phyloP scores from a whole-genome alignment of 2,329 filamentous ascomycete species.

The Apiospora koreana region DNA sequence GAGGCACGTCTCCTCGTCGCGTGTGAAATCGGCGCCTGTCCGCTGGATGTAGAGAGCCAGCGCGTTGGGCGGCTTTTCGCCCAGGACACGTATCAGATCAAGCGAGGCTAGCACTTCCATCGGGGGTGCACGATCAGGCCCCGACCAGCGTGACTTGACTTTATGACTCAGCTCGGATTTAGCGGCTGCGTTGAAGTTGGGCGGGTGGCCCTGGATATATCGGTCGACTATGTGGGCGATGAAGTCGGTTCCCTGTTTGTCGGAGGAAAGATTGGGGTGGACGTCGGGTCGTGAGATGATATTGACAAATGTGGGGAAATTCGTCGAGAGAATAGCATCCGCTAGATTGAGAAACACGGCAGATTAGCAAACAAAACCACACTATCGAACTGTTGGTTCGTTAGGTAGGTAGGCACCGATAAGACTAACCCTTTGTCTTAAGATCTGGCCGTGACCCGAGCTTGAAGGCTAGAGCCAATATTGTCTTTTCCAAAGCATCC shows the following conservation, averaged over 20 bases:
- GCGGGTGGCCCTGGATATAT: slow-evolving; percentile 83
- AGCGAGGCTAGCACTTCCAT: slow-evolving; percentile 70
- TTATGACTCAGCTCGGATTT: slow-evolving; percentile 70
- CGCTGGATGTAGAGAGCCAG: slow-evolving; percentile 71
- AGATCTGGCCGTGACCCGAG: slow-evolving; percentile 77
- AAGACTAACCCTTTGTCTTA: slow-evolving; percentile 77
- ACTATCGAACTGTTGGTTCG: not conserved
- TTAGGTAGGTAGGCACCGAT: slow-evolving; percentile 16
- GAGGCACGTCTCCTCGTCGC: slow-evolving; percentile 68
- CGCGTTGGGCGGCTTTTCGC: slow-evolving; percentile 55
- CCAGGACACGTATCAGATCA: slow-evolving; percentile 67
- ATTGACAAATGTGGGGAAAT: slow-evolving; percentile 75
- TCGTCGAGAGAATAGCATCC: slow-evolving; percentile 84
- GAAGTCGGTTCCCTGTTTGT: slow-evolving; percentile 46
- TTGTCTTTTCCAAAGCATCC: slow-evolving; percentile 83
- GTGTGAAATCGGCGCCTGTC: slow-evolving; percentile 73
- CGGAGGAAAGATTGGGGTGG: slow-evolving; percentile 64
- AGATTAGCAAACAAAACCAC: slow-evolving; percentile 8
- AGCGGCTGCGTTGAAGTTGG: slow-evolving; percentile 77
- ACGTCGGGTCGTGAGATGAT: slow-evolving; percentile 68
- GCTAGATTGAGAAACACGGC: slow-evolving; percentile 50
- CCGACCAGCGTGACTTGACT: slow-evolving; percentile 68
- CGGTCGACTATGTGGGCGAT: slow-evolving; percentile 82
- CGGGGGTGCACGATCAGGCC: slow-evolving; percentile 64
- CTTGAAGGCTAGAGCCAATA: slow-evolving; percentile 88